A percentile compares a stretch with the other conserved stretches of the same genome.
These are phyloP conservation scores for Periconia macrospinosa DNA, from an alignment of 2,329 filamentous ascomycete genomes.

Conservation along the genomic window DNA sequence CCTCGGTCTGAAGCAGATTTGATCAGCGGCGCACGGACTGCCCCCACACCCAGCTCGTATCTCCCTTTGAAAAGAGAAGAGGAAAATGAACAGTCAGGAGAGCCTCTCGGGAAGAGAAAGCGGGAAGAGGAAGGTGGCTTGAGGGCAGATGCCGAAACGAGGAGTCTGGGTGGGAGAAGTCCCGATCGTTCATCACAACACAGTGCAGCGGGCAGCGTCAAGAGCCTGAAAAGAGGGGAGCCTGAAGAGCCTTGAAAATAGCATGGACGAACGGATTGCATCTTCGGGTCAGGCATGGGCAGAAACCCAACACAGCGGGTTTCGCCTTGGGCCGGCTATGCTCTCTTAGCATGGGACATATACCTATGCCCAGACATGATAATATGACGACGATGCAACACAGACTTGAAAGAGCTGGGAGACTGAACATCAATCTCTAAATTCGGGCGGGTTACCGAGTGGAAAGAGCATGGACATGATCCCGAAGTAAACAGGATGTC, in stretches of 20 bases:
- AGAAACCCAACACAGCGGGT: background rate
- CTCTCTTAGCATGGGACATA: no score
- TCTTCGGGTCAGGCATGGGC: background rate
- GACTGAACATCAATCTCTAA: slow-evolving; percentile 12
- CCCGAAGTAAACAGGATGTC: slow-evolving; percentile 1
- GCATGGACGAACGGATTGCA: background rate
- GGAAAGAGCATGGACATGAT: slow-evolving; percentile 20
- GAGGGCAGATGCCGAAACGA: slow-evolving; percentile 25
- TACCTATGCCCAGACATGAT: no score
- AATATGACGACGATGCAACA: no score
- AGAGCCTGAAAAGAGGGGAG: slow-evolving; percentile 36
- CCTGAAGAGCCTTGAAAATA: slow-evolving; percentile 23
- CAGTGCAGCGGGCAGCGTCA: slow-evolving; percentile 37
- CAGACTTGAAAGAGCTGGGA: slow-evolving; percentile 4
- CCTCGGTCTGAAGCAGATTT: slow-evolving; percentile 36
- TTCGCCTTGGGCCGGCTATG: no score
- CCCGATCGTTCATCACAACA: slow-evolving; percentile 38
- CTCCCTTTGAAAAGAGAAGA: slow-evolving; percentile 32
- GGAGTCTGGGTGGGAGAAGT: slow-evolving; percentile 33
- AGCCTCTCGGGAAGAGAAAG: slow-evolving; percentile 35
- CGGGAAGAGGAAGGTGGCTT: slow-evolving; percentile 30
- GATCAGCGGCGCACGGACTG: slow-evolving; percentile 39
- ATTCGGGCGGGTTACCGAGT: slow-evolving; percentile 32
- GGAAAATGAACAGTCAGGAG: slow-evolving; percentile 17
- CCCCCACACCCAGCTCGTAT: slow-evolving; percentile 32